Evolutionary conservation across 2,329 filamentous ascomycete genomes (phyloP), one percentile per base, ranked within the genome.

Genomic region (Xylariaceae sp.): DNA sequence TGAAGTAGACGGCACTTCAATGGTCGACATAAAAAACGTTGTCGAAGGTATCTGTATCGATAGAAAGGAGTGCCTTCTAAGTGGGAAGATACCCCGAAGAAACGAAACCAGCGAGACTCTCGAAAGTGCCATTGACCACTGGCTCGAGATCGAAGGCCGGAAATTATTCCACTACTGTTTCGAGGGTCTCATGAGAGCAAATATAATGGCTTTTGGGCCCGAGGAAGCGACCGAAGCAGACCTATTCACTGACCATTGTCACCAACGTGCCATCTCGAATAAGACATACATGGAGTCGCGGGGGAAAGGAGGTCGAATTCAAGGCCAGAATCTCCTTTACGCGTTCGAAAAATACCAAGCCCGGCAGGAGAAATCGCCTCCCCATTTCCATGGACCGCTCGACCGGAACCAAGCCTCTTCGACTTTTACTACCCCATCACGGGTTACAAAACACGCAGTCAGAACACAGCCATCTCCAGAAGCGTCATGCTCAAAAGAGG

Each of bases 111-210:
- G 22, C 18, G 55, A 55, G 39, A 51, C 44, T 4, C 52, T 55
- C 27, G 45, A 55, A 31, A 51, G 43, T 19, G 55, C 50, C 14
- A 57, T 53, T 41, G 55, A 57, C 22, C 35, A 42, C 18, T 57
- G 54, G 54, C 47, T 57, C 17, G 49, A 57, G 39, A 50, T 57
- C 17, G 49, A 52, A 33, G 54, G 54, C 27, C 42, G 49, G 19
- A 46, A 42, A 27, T 41, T 33, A 32, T 17, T 55, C 6, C 43
- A 47, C 12, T 27, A 40, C 7, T 43, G 45, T 18, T 35, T 46
- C 5, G n/a, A 40, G 6, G 43, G 47, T 12, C 45, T 53, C 32
- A 42, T 9, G 10, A 30, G 32, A 14, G 50, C 42, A 12, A 47
- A 52, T 19, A 19, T 47, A 17, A 43, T 55, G 27, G 44, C 44